Conservation (phyloP, 225 moss, liverwort and hornwort genomes). For the Climacium dendroides region DNA sequence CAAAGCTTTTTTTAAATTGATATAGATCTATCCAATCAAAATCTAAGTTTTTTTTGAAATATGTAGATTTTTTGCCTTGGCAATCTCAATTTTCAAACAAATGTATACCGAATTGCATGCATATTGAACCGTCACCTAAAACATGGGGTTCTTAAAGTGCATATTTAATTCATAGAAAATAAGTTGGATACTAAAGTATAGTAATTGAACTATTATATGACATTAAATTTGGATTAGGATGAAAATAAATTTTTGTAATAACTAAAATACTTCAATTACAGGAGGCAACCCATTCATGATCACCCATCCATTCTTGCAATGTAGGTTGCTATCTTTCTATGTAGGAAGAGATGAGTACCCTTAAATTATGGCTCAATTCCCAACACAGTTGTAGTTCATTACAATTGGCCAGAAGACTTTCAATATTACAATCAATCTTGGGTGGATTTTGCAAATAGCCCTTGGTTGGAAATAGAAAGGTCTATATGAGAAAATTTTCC, state of each 20-base stretch:
- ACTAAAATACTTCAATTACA: not conserved
- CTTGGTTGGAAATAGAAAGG: too few relatives aligned
- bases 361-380: too few relatives aligned
- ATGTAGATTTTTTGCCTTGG: not conserved
- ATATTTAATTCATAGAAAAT: not conserved
- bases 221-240: rapidly evolving
- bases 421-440: too few relatives aligned
- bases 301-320: too few relatives aligned
- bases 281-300: too few relatives aligned
- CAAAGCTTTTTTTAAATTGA: not conserved
- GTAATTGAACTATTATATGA: not conserved
- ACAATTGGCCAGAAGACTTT: too few relatives aligned
- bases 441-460: too few relatives aligned
- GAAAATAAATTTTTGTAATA: not conserved
- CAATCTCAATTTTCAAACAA: not conserved
- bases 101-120: not conserved
- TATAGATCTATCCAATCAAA: not conserved
- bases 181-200: not conserved
- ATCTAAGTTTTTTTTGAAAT: not conserved
- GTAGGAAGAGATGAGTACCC: too few relatives aligned
- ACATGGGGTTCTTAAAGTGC: too few relatives aligned
- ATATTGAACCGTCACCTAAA: not conserved
- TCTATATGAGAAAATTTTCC: too few relatives aligned
- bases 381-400: too few relatives aligned
- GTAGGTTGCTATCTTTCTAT: too few relatives aligned